Evolutionary conservation across 257 asterid genomes (phyloP).

Genomic region (Penstemon barbatus): DNA sequence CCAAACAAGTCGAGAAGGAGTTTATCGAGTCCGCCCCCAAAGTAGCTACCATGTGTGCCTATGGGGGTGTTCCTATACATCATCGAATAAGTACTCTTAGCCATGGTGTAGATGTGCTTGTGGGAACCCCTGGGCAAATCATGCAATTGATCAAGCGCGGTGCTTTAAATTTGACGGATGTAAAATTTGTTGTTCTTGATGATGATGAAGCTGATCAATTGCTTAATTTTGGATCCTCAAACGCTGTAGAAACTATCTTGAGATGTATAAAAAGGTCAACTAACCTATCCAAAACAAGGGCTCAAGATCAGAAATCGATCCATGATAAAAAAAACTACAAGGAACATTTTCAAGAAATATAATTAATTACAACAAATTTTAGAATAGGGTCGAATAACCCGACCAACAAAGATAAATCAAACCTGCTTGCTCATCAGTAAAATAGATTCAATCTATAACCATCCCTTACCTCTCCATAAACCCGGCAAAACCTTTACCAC

Average conservation of each 20-base stretch:
- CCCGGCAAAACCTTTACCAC: no score
- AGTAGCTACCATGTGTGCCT: constrained; percentile 80
- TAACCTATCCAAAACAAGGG: no score
- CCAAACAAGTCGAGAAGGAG: constrained; percentile 88
- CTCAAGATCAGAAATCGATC: no score
- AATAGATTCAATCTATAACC: no score
- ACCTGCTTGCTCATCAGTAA: no score
- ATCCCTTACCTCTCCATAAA: no score
- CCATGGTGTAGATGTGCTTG: constrained; percentile 80
- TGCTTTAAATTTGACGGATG: constrained; percentile 63
- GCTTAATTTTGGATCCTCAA: constrained; percentile 99
- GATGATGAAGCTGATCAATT: constrained; percentile 99
- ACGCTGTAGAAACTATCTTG: constrained; percentile 84
- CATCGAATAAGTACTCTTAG: constrained; percentile 83
- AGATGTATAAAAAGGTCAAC: constrained; percentile 30
- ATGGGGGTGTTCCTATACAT: constrained; percentile 83
- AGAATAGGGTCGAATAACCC: no score
- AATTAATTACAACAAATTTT: no score
- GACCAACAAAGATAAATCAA: no score
- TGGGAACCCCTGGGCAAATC: constrained; percentile 95
- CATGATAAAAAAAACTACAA: no score
- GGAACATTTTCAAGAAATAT: no score
- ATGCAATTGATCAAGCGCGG: constrained; percentile 93
- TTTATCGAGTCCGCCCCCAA: constrained; percentile 74
- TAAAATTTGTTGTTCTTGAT: constrained; percentile 82